Evolutionary conservation across 208 protist genomes (phyloP), one percentile per base, ranked within the genome.

Genomic region (Novymonas esmeraldas): DNA sequence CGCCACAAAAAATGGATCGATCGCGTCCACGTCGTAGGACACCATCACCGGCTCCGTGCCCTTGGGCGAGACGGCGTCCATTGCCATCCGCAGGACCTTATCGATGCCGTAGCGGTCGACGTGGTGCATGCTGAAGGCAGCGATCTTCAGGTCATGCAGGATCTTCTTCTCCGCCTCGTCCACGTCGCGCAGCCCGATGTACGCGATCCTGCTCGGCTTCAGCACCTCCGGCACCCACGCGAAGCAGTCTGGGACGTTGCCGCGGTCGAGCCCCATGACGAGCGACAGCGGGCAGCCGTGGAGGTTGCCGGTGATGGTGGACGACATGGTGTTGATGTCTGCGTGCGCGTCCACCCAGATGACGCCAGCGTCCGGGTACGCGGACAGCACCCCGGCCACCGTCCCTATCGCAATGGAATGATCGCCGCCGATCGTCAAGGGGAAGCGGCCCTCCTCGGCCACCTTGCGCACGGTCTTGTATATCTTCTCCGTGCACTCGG

Each of bases 321-420:
- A 50, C 18, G 54, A 66, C 51, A 84, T 80, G 20, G 84, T 89
- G 69, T 93, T 93, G 69, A 93, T 93, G 54, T 93, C 87, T 6
- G 84, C 81, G 48, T 93, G 87, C 13, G 87, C 87, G 58, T 93
- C 87, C 9, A 93, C 78, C 87, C 87, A 93, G 20, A 93, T 71
- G 9, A 93, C 66, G 38, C 84, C 78, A 5, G 81, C 67, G 46
- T 88, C 74, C 44, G 85, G 82, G 51, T 84, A 54, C 42, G 65
- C 59, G 2, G 74, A 62, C n/a, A 86, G 62, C 22, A 79, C 64
- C 18, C 67, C 82, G 9, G 70, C 69, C 20, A 88, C 74, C 16
- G 82, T 82, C 55, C 78, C 81, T 22, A 87, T 81, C 14, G 77
- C 63, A 41, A 87, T 66, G 51, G 71, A 83, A 59, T 82, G 77